phyloP scores from a whole-genome alignment of 768 basidiomycete species.

The Dioszegia crocea region DNA sequence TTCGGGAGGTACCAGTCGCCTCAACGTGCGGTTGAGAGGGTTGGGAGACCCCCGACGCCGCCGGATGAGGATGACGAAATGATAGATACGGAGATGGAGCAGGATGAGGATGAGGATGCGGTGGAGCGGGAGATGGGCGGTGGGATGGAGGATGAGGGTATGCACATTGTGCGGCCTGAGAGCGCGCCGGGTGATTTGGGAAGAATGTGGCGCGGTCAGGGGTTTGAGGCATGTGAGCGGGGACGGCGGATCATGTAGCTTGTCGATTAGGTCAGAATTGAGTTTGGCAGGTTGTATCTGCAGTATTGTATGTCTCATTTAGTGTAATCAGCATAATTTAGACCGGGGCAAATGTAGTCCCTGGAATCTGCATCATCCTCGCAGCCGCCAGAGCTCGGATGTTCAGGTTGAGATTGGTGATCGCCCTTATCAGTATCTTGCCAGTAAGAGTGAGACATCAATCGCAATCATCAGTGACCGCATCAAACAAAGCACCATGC shows the following conservation, averaged over 20 bases:
- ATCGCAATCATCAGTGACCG: no score
- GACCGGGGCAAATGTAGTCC: no score
- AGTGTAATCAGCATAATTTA: no score
- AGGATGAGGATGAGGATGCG: constrained; percentile 5
- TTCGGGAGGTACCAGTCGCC: neutral
- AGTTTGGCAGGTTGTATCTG: no score
- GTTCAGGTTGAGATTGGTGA: no score
- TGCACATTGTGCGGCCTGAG: neutral
- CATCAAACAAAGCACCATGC: no score
- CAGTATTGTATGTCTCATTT: neutral
- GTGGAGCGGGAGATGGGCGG: constrained; percentile 1
- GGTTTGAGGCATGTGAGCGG: neutral
- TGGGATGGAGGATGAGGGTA: neutral
- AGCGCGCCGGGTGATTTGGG: constrained; percentile 1
- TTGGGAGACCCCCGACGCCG: neutral
- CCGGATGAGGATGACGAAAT: constrained; percentile 9
- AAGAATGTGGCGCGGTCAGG: neutral
- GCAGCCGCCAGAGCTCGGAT: no score
- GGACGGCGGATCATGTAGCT: constrained; percentile 4
- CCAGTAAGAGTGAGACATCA: no score
- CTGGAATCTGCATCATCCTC: no score
- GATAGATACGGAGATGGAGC: constrained; percentile 2
- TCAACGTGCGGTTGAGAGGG: neutral
- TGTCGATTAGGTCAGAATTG: no score
- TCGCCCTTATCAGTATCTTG: no score